Evolutionary conservation across 2,329 filamentous ascomycete species (phyloP).

Genomic region (Cyphellophora europaea): DNA sequence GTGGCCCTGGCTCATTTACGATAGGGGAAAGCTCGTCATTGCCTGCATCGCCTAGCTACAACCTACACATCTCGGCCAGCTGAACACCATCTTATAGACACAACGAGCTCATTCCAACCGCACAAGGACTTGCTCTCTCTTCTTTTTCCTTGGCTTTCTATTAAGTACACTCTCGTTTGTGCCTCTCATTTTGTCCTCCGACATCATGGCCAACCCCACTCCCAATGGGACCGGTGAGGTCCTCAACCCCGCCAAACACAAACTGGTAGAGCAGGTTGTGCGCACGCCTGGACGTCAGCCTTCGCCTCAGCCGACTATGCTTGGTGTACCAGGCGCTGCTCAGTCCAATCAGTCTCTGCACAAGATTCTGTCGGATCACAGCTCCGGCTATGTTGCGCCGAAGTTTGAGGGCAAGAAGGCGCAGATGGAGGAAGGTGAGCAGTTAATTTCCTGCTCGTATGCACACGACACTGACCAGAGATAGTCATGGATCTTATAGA

Average conservation of each 20-base stretch:
- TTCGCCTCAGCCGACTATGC: slow-evolving; percentile 80
- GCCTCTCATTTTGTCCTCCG: slow-evolving; percentile 1
- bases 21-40: too few species aligned
- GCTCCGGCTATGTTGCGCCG: slow-evolving; percentile 87
- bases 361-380: slow-evolving; percentile 73
- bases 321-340: slow-evolving; percentile 57
- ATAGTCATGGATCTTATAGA: slow-evolving; percentile 72
- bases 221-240: slow-evolving; percentile 12
- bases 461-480: slow-evolving; percentile 17
- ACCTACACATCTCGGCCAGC: too few species aligned
- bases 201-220: slow-evolving; percentile 11
- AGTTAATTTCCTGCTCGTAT: slow-evolving; percentile 11
- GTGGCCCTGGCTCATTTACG: too few species aligned
- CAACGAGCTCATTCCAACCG: too few species aligned
- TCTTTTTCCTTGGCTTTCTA: too few species aligned
- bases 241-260: slow-evolving; percentile 34
- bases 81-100: too few species aligned
- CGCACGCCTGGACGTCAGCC: slow-evolving; percentile 54
- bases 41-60: too few species aligned
- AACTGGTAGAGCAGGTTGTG: slow-evolving; percentile 47
- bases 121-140: too few species aligned
- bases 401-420: slow-evolving; percentile 87
- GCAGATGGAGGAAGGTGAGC: slow-evolving; percentile 71
- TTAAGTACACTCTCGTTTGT: slow-evolving; percentile 1
- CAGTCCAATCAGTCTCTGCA: slow-evolving; percentile 41